phyloP scores from a whole-genome alignment of 257 asterid species.

The Solanum corneliomulleri region DNA sequence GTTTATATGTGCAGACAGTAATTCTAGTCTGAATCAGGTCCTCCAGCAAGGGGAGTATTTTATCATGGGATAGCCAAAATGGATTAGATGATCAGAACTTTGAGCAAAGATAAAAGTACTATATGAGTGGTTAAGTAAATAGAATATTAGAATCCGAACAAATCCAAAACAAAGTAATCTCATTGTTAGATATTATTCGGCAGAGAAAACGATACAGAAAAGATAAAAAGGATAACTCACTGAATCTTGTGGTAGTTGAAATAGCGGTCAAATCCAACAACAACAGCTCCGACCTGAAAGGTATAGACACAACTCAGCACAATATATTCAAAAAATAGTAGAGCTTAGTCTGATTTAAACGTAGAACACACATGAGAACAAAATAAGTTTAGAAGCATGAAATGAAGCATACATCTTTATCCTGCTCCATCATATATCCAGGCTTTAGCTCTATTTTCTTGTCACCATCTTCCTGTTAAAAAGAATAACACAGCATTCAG shows the following conservation, averaged over 20 bases:
- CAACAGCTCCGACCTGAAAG: constrained; percentile 91
- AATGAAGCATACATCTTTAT: constrained; percentile 46
- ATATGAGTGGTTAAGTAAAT: background rate
- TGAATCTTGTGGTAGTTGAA: constrained; percentile 95
- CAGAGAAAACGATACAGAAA: background rate
- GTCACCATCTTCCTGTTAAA: constrained; percentile 69
- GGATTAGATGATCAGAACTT: background rate
- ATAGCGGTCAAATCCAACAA: constrained; percentile 94
- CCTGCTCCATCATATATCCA: constrained; percentile 95
- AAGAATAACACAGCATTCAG: background rate
- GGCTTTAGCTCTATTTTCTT: constrained; percentile 92
- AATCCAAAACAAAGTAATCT: background rate
- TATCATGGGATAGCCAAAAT: background rate
- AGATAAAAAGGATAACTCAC: constrained; percentile 36
- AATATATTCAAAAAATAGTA: background rate
- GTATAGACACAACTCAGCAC: background rate
- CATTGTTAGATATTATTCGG: background rate
- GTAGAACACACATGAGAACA: background rate
- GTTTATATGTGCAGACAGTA: background rate
- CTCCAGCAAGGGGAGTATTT: background rate
- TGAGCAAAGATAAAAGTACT: background rate
- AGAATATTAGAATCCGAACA: background rate
- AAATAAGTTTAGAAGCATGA: constrained; percentile 1
- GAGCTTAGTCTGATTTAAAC: background rate
- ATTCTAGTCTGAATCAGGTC: background rate